These are phyloP conservation scores for Trichoderma gamsii DNA, from an alignment of 495 filamentous ascomycete species.

Conservation along the genomic window DNA sequence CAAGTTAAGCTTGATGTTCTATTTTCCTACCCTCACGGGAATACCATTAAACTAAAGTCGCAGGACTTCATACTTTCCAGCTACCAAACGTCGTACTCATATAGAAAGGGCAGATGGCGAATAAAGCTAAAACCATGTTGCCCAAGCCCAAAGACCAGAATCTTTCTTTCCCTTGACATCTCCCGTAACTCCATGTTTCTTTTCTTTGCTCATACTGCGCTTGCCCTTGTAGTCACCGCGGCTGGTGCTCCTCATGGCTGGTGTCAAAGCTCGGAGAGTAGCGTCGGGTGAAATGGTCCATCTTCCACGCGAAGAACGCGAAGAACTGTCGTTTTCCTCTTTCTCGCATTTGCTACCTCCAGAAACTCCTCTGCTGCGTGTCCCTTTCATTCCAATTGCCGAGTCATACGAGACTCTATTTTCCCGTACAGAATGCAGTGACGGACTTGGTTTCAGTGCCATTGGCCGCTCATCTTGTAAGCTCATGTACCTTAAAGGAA, in stretches of 20 bases:
- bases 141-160: constrained; percentile 12
- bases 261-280: background rate
- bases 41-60: background rate
- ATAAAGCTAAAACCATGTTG: constrained; percentile 10
- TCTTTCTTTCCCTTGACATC: background rate
- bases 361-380: background rate
- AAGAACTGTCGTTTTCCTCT: background rate
- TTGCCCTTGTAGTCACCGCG: background rate
- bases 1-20: background rate
- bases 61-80: background rate
- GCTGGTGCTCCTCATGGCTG: background rate
- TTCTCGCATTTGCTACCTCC: background rate
- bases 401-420: background rate
- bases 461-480: background rate
- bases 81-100: background rate
- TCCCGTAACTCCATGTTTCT: background rate
- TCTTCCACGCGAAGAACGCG: background rate
- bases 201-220: background rate
- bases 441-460: background rate
- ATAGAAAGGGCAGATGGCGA: background rate
- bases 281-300: background rate
- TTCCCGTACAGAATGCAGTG: background rate
- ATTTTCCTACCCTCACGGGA: background rate
- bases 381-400: background rate
- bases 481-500: background rate